Evolutionary conservation across 208 protist genomes (phyloP), one percentile per base, ranked within the genome.

Genomic region (Crithidia mellificae): DNA sequence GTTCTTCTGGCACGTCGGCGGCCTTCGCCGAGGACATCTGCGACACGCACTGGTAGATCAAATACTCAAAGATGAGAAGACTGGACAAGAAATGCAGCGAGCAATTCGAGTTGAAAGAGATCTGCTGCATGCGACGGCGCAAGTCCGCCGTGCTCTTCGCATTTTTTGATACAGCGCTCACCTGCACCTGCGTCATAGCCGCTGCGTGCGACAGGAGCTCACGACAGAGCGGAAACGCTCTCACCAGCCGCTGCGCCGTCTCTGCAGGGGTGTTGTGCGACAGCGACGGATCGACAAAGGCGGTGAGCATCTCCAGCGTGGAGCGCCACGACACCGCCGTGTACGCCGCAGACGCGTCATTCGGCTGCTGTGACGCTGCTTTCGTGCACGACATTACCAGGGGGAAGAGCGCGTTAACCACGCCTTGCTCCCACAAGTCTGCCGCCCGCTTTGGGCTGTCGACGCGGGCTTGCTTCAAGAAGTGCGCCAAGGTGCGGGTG

Each of bases 31-130:
- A 39, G 30, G 30, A 12, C 34, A n/a, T 4, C 47, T 25, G 72
- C 76, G 81, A 87, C 0, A 68, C 73, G 2, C 57, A 73, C 19
- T 91, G 84, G 53, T 79, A 92, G 4, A 92, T 29, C 7, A 86
- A 50, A 63, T 91, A 78, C 64, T 96, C 87, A 22, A 86, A 65
- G 47, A 91, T 87, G 14, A 96, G 73, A 15, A 93, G 24, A 25
- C 80, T 78, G 12, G 66, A 91, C 11, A 91, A 44, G 24, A 88
- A 72, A 43, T 96, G 91, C n/a, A 88, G 24, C 2, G 77, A 41
- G 20, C 64, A 76, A 43, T 88, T 93, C 12, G 71, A 61, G 9
- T 77, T 78, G 64, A 90, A 93, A n/a, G 57, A 43, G 8, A 75
- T 47, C 15, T 66, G 30, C 14, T 56, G n/a, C 29, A 75, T 41